Evolutionary conservation across 495 filamentous ascomycete genomes (phyloP).

Genomic region (Daldinia loculata): DNA sequence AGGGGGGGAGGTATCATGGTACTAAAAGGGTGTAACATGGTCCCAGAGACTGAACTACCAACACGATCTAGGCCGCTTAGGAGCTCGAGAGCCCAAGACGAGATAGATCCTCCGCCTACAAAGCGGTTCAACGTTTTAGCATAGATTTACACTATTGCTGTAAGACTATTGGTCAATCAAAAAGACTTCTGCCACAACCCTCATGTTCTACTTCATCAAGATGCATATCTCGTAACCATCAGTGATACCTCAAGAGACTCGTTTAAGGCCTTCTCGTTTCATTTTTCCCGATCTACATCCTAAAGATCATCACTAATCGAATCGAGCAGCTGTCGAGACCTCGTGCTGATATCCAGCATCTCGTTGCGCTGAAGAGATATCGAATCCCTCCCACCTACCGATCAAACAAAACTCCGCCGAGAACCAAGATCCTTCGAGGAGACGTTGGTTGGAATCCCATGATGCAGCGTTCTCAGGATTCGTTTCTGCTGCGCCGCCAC

Average conservation of each 20-base stretch:
- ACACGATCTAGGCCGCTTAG: conserved; percentile 16
- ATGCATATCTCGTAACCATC: not conserved
- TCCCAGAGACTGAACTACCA: conserved; percentile 27
- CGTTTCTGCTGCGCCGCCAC: not conserved
- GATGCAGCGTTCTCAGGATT: not conserved
- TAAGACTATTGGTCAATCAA: conserved; percentile 27
- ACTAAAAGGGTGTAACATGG: conserved; percentile 25
- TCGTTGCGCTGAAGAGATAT: conserved; percentile 21
- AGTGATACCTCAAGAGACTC: not conserved
- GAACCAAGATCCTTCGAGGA: conserved; percentile 24
- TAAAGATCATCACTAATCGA: not conserved
- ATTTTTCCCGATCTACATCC: conserved; percentile 2
- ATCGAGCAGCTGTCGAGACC: not conserved
- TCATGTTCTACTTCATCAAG: not conserved
- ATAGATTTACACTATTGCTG: conserved; percentile 22
- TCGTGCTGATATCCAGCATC: not conserved
- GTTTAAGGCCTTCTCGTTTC: conserved; percentile 16
- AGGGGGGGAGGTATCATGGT: conserved; percentile 1
- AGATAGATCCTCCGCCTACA: conserved; percentile 9
- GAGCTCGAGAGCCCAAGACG: conserved; percentile 12
- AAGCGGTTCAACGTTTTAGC: conserved; percentile 15
- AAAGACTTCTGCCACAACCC: not conserved
- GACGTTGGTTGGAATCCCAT: conserved; percentile 5
- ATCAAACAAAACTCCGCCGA: conserved; percentile 13
- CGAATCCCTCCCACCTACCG: conserved; percentile 27